Evolutionary conservation across 129 eudicot species (phyloP).

Genomic region (Chrysanthemum lavandulifolium): DNA sequence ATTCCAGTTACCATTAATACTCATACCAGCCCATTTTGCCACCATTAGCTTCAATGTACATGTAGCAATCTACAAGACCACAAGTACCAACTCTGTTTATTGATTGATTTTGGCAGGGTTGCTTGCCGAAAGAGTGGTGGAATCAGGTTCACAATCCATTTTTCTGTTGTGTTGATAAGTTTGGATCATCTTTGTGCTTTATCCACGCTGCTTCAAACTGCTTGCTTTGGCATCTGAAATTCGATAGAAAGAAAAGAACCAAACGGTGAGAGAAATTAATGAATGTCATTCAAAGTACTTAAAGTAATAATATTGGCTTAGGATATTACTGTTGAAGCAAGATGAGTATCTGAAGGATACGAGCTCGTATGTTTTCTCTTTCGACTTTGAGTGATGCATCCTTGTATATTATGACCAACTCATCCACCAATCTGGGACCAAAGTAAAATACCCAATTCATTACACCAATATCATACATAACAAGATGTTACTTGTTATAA

Average conservation of each 20-base stretch:
- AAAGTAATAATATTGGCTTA: neutral
- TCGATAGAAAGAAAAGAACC: neutral
- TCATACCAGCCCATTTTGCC: neutral
- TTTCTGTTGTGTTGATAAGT: slow-evolving; percentile 57
- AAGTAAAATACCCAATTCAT: neutral
- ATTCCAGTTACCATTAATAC: neutral
- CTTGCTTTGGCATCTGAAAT: slow-evolving; percentile 62
- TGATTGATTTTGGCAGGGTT: slow-evolving; percentile 36
- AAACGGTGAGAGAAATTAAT: neutral
- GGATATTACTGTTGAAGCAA: slow-evolving; percentile 65
- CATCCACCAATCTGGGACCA: slow-evolving; percentile 72
- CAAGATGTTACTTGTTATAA: neutral
- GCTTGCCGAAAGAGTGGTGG: slow-evolving; percentile 54
- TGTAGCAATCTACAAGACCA: neutral
- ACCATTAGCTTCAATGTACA: neutral
- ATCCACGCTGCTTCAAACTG: slow-evolving; percentile 76
- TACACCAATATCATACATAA: neutral
- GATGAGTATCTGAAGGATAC: slow-evolving; percentile 46
- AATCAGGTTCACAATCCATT: slow-evolving; percentile 52
- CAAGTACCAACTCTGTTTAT: neutral
- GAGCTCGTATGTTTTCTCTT: slow-evolving; percentile 68
- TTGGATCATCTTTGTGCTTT: slow-evolving; percentile 76
- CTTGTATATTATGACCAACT: slow-evolving; percentile 68
- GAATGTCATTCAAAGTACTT: too few relatives aligned
- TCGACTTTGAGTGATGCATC: slow-evolving; percentile 66